Base-by-base conservation (phyloP, 768 basidiomycete genomes). In the Russula emetica region DNA sequence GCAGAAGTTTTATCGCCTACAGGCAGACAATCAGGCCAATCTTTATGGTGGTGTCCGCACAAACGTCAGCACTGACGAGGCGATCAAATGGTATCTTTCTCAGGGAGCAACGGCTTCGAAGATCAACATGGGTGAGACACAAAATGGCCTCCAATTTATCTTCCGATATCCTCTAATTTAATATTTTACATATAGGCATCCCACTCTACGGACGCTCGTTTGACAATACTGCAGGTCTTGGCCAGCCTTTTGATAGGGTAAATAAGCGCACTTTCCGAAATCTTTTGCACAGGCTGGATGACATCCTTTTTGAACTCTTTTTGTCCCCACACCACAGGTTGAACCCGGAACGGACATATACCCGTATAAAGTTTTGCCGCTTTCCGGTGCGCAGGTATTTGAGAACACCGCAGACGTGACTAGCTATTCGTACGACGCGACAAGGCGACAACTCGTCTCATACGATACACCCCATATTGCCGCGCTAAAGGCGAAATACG, bases 271-370 rank as follows among this genome's bases (percentile, higher is more conserved):
- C 28, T 30, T 52, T 9, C 20, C 30, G 5, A n/a, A 30, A n/a
- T 32, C 16, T 30, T 30, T 28, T 1, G 10, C 51, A 28, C 30
- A 28, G 6, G 16, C 28, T 32, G 24, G 28, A 18, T 51, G 51
- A 20, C 51, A 24, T 26, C 22, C 49, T 53, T 38, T 22, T 54
- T 22, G 32, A 32, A n/a, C n/a, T n/a, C 32, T 10, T 0, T 36
- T 36, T 36, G 34, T 11, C 13, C 11, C 36, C 36, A 0, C 2
- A 4, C 14, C 13, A 18, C 59, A 87, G 86, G 78, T 88, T 63
- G 91, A 89, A 18, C 85, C 86, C 8, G 87, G 88, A 14, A 86
- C 86, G 3, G 52, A 86, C 50, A 79, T 89, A 64, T 92, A 90
- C 74, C 84, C 88, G n/a, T 91, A 92, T 78, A 85, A 84, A 38